A percentile compares a stretch with the other conserved stretches of the same genome.
Evolutionary conservation across 2,329 filamentous ascomycete genomes (phyloP).

Genomic region (Trichoderma sp.): DNA sequence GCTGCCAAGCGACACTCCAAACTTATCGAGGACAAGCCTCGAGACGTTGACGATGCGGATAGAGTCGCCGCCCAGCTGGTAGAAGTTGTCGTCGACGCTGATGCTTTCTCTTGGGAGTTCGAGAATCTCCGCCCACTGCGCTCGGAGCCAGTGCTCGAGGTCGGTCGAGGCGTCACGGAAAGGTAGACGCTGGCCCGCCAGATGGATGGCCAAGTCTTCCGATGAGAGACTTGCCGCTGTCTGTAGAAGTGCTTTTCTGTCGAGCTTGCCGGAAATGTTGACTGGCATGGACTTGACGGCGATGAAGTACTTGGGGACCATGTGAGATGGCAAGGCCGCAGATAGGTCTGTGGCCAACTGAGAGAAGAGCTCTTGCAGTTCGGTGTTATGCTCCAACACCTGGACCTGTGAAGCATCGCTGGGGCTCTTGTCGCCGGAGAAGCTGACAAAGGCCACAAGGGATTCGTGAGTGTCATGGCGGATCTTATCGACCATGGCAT

Average conservation of each 20-base stretch:
- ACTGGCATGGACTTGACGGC: slow-evolving; percentile 8
- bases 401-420: neutral
- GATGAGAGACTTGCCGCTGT: neutral
- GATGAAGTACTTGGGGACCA: slow-evolving; percentile 21
- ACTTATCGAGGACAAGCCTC: slow-evolving; percentile 26
- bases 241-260: neutral
- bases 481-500: neutral
- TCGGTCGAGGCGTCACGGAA: slow-evolving; percentile 16
- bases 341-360: neutral
- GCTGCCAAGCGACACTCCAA: slow-evolving; percentile 28
- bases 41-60: slow-evolving; percentile 31
- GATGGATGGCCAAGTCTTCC: slow-evolving; percentile 1
- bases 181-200: neutral
- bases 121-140: slow-evolving; percentile 14
- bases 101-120: slow-evolving; percentile 6
- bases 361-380: slow-evolving; percentile 5
- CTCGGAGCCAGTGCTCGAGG: slow-evolving; percentile 16
- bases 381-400: neutral
- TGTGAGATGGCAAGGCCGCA: slow-evolving; percentile 5
- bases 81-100: slow-evolving; percentile 22
- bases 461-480: neutral
- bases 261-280: neutral
- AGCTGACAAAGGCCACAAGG: slow-evolving; percentile 6
- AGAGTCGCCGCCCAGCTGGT: slow-evolving; percentile 26
- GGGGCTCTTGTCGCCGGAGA: neutral